Evolutionary conservation across 805 yeast species (phyloP).

Genomic region (Middelhovenomyces tepae): DNA sequence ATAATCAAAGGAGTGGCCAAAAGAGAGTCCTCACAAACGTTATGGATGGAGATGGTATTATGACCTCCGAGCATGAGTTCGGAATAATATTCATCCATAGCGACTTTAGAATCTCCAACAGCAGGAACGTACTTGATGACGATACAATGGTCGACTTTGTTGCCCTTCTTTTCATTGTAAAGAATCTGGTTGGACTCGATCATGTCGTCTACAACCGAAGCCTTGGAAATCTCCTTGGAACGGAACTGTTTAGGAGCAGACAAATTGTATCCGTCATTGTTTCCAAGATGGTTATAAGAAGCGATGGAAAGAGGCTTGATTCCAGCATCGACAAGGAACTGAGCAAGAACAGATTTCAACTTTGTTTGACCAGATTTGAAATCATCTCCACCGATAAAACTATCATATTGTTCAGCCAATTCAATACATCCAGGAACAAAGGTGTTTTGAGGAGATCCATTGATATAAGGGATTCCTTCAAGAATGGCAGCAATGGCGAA

Average conservation of each 20-base stretch:
- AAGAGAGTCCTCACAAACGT: conserved; percentile 92
- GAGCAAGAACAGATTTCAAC: conserved; percentile 92
- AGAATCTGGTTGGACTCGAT: conserved; percentile 78
- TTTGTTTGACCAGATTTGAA: conserved; percentile 96
- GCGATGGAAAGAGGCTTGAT: conserved; percentile 91
- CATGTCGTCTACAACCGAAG: conserved; percentile 89
- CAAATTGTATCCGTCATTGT: conserved; percentile 90
- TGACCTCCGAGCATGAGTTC: conserved; percentile 98
- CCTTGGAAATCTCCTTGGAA: conserved; percentile 90
- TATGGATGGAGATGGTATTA: conserved; percentile 87
- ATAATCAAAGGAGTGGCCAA: conserved; percentile 92
- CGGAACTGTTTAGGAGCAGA: conserved; percentile 88
- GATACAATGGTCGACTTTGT: conserved; percentile 83
- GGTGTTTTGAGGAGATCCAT: conserved; percentile 96
- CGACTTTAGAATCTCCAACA: conserved; percentile 93
- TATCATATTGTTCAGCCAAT: conserved; percentile 66
- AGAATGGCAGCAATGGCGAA: conserved; percentile 90
- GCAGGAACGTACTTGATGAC: conserved; percentile 92
- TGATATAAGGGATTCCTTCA: conserved; percentile 83
- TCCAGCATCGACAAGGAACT: conserved; percentile 94
- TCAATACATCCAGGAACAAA: conserved; percentile 93
- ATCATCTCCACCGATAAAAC: conserved; percentile 94
- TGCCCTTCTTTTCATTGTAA: conserved; percentile 72
- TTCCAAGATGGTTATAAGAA: conserved; percentile 92
- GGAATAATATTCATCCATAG: conserved; percentile 96